These are phyloP conservation scores for Nakaseomyces nivariensis DNA, from an alignment of 1,139 yeast genomes.

Conservation along the genomic window DNA sequence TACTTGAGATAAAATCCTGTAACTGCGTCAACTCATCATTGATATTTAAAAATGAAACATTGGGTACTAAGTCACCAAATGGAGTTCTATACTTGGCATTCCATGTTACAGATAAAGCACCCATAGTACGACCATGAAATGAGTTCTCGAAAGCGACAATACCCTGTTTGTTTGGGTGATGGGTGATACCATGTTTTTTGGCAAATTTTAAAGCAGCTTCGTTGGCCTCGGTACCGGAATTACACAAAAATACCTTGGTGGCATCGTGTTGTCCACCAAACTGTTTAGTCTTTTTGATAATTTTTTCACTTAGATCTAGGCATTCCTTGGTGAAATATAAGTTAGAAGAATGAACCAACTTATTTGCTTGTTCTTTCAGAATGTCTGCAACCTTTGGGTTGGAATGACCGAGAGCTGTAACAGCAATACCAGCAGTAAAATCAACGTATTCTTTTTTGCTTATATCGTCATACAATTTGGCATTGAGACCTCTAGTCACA, in stretches of 20 bases:
- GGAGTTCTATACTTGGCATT: constrained; percentile 89
- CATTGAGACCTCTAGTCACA: constrained; percentile 27
- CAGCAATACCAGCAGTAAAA: constrained; percentile 94
- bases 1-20: constrained; percentile 32
- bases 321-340: constrained; percentile 79
- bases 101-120: constrained; percentile 85
- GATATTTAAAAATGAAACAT: constrained; percentile 40
- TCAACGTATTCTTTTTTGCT: constrained; percentile 74
- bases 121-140: constrained; percentile 93
- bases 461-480: constrained; percentile 40
- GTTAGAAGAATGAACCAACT: constrained; percentile 76
- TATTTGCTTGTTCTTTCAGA: constrained; percentile 58
- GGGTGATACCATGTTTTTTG: constrained; percentile 63
- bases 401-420: constrained; percentile 86
- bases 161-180: constrained; percentile 51
- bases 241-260: constrained; percentile 74
- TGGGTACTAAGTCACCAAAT: constrained; percentile 81
- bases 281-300: constrained; percentile 57
- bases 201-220: constrained; percentile 97
- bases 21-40: constrained; percentile 22
- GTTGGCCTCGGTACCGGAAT: constrained; percentile 94
- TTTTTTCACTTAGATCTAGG: constrained; percentile 61
- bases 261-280: constrained; percentile 78
- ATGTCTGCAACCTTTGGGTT: constrained; percentile 64
- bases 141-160: constrained; percentile 78